A percentile compares a stretch with the other conserved stretches of the same genome.
Conservation (phyloP, 2,329 filamentous ascomycete species). For the Pseudocercospora pini-densiflorae region DNA sequence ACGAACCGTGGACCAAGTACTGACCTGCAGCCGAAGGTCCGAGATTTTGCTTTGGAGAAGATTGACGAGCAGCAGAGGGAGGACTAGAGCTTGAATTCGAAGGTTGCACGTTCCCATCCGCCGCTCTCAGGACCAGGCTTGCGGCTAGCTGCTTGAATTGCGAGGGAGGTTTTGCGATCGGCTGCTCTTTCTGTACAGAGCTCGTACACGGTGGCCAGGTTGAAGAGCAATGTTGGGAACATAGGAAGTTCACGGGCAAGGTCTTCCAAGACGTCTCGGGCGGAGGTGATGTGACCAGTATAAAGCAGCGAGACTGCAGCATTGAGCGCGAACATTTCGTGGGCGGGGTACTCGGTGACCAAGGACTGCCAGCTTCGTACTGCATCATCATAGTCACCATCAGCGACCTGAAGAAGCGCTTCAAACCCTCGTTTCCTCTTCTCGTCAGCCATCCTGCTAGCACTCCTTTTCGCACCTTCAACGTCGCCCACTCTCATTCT, state of each 20-base stretch:
- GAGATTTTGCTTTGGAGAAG: background rate
- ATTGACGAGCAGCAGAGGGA: background rate
- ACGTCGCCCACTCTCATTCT: conserved; percentile 81
- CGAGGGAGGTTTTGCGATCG: conserved; percentile 71
- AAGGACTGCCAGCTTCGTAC: conserved; percentile 64
- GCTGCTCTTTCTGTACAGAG: conserved; percentile 79
- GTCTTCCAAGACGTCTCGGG: conserved; percentile 67
- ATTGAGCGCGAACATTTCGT: conserved; percentile 80
- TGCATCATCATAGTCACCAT: conserved; percentile 72
- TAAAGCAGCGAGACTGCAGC: conserved; percentile 84
- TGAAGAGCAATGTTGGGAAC: conserved; percentile 85
- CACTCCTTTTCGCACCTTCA: conserved; percentile 42
- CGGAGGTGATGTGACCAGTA: conserved; percentile 74
- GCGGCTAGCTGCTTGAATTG: conserved; percentile 41
- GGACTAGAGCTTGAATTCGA: conserved; percentile 39
- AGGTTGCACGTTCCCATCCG: conserved; percentile 38
- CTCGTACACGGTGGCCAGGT: conserved; percentile 89
- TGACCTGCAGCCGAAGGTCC: background rate
- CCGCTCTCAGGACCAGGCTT: conserved; percentile 29
- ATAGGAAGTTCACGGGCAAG: conserved; percentile 66
- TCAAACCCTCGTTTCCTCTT: conserved; percentile 54
- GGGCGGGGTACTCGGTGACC: conserved; percentile 51
- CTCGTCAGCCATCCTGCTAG: conserved; percentile 27
- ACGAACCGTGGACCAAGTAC: background rate
- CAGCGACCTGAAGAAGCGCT: conserved; percentile 77